phyloP scores from a whole-genome alignment of 306 rosid genomes.

The Fragaria iinumae region DNA sequence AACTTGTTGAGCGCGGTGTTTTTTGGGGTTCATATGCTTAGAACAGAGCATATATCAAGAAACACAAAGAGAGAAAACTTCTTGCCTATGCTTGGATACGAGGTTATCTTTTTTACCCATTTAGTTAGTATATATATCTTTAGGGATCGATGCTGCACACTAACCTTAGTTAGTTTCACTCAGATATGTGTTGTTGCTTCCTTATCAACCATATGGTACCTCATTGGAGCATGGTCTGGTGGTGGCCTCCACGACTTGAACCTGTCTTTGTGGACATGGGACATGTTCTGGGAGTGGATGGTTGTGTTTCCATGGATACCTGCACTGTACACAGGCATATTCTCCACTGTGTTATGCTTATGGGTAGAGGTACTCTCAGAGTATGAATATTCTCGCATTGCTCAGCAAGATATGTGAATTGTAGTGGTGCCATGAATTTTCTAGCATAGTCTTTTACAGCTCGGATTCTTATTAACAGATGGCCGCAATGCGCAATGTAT shows the following conservation, averaged over 20 bases:
- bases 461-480: conserved; percentile 34
- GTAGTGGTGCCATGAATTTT: neutral
- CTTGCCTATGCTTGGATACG: conserved; percentile 66
- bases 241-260: conserved; percentile 36
- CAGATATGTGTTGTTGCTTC: conserved; percentile 62
- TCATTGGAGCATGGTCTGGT: conserved; percentile 43
- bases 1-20: conserved; percentile 66
- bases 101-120: conserved; percentile 35
- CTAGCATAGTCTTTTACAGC: neutral
- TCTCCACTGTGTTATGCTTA: conserved; percentile 71
- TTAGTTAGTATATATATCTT: neutral
- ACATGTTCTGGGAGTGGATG: conserved; percentile 9
- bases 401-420: neutral
- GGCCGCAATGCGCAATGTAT: conserved; percentile 73
- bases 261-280: conserved; percentile 53
- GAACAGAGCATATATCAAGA: conserved; percentile 72
- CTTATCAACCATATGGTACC: conserved; percentile 56
- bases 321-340: conserved; percentile 70
- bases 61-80: conserved; percentile 53
- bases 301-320: conserved; percentile 77
- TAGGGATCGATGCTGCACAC: conserved; percentile 18
- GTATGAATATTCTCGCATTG: neutral
- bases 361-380: conserved; percentile 61
- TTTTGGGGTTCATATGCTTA: conserved; percentile 75
- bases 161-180: conserved; percentile 11